Conservation (phyloP, 345 rosid species). For the Dipteronia dyeriana region DNA sequence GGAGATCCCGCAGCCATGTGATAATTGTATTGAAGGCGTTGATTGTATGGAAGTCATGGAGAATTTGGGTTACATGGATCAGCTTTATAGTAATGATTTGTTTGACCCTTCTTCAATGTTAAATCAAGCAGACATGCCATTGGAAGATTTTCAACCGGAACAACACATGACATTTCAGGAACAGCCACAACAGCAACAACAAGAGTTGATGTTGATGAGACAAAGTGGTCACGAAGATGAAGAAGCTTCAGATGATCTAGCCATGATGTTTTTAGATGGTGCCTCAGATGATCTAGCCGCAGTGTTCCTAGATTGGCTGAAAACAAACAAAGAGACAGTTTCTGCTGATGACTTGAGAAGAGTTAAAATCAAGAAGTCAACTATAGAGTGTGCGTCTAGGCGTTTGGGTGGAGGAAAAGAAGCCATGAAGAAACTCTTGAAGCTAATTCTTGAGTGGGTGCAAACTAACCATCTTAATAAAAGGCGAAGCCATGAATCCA, state of each 20-base stretch:
- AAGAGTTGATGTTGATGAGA: slow-evolving; percentile 3
- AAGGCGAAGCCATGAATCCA: slow-evolving; percentile 41
- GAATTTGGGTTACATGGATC: slow-evolving; percentile 81
- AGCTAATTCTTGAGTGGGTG: slow-evolving; percentile 97
- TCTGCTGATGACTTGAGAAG: slow-evolving; percentile 89
- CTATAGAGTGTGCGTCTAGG: slow-evolving; percentile 83
- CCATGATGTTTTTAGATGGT: slow-evolving; percentile 67
- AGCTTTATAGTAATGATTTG: slow-evolving; percentile 63
- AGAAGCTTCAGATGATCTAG: slow-evolving; percentile 64
- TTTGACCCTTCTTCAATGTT: slow-evolving; percentile 76
- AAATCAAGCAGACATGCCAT: slow-evolving; percentile 40
- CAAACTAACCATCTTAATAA: slow-evolving; percentile 80
- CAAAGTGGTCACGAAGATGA: slow-evolving; percentile 23
- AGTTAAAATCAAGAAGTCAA: slow-evolving; percentile 90
- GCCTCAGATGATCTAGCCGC: slow-evolving; percentile 70
- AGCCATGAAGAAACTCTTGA: slow-evolving; percentile 89
- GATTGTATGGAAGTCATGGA: slow-evolving; percentile 80
- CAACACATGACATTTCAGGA: slow-evolving; percentile 10
- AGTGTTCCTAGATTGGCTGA: slow-evolving; percentile 92
- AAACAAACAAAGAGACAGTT: slow-evolving; percentile 74
- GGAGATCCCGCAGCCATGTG: slow-evolving; percentile 49
- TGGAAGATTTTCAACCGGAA: slow-evolving; percentile 31
- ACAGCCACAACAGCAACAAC: slow-evolving; percentile 4
- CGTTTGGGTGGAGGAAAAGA: slow-evolving; percentile 91
- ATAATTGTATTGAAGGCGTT: slow-evolving; percentile 39